Base-by-base conservation (phyloP, 768 basidiomycete genomes). In the Russula griseocarnosa region DNA sequence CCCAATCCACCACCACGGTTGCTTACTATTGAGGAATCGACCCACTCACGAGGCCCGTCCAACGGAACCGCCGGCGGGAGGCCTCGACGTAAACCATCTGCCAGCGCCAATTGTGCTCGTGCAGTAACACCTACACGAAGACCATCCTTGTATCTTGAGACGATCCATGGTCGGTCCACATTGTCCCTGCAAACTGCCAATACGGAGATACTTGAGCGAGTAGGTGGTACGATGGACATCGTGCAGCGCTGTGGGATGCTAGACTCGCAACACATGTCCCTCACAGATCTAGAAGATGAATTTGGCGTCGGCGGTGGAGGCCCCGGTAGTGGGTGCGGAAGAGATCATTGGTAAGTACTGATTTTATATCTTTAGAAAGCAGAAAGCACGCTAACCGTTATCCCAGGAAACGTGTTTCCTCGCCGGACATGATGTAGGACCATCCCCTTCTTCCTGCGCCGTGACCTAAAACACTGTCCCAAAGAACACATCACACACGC, bases 1-100 rank as follows among this genome's bases (percentile, higher is more conserved):
- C 92, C 93, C 0, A 85, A 86, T 57, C 89, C 91, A 1, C 92
- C 92, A n/a, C 78, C 77, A 0, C 78, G 79, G 14, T 78, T 93
- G 5, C 76, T 78, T 51, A 75, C 83, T 3, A 84, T 89, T 58
- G 81, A 83, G 60, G 83, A 88, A 72, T 79, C 79, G 52, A 66
- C 74, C 18, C 74, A 77, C 47, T 78, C 79, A 24, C 66, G 60
- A 14, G 13, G 3, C 20, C 65, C 71, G 28, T 49, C 66, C 4
- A 54, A 67, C 52, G 28, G 54, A 38, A 57, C 66, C 4, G 61
- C 62, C 6, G 67, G 68, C 49, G 44, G 20, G 32, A 28, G 5
- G 24, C 42, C 58, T 56, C 42, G 8, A 11, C 63, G 69, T 16
- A 63, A 30, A 38, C 58, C 53, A 60, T 50, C 66, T 20, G 32